Base-by-base conservation (phyloP, 345 rosid species). In the Eucalyptus sp. region DNA sequence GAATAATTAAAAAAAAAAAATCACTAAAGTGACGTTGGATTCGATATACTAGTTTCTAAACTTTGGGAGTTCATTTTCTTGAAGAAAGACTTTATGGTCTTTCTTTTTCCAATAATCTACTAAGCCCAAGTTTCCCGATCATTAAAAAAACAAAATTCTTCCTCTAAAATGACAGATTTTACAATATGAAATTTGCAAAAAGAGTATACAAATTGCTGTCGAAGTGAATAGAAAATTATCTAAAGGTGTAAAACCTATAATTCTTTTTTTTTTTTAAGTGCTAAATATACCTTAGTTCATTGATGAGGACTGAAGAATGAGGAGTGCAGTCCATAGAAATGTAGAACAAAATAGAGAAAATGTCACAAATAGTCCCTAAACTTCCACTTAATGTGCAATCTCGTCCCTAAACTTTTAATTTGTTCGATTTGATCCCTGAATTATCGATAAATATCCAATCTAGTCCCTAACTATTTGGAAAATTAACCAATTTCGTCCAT, bases 1-100 rank as follows among this genome's bases (percentile, higher is more conserved):
- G 25, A 22, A 60, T 60, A 56, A 54, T 18, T 3, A 0, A 4
- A 2, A 31, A 4, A 2, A 31, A 31, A 15, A 15, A 58, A 0
- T 66, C 79, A 31, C 43, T 33, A 31, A 66, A 66, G 17, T 66
- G 79, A 66, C 18, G 17, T 8, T 31, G 3, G 41, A 31, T 31
- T 66, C 18, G 43, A 16, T 15, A 31, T 31, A 16, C 8, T 31
- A 31, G 79, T 31, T 31, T 66, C 12, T 66, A 31, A 31, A 66
- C 33, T 66, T 31, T 66, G 41, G 31, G 10, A 64, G 71, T 17
- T 4, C 4, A 64, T 66, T 4, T 66, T 66, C 33, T 66, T 31
- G 22, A 31, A 8, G 17, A 31, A 66, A 37, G 79, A 16, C 3
- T 66, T 8, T 66, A 2, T 18, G 6, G 46, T 71, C 13, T 71